Percentiles rank a stretch among this genome's conserved stretches.
phyloP scores from a whole-genome alignment of 116 monocot species.

The Iris pallida region DNA sequence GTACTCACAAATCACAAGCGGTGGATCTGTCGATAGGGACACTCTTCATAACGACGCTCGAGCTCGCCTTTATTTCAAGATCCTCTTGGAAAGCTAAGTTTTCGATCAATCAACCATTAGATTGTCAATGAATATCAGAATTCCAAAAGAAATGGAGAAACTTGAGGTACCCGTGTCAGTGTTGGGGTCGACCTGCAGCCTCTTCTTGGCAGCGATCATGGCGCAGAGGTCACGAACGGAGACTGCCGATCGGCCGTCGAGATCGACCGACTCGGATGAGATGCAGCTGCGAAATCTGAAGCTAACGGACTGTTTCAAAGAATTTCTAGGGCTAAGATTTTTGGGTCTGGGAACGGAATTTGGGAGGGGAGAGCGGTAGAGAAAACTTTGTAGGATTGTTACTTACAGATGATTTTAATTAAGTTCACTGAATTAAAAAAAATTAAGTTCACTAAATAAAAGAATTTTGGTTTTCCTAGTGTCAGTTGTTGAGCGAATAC shows the following conservation, averaged over 20 bases:
- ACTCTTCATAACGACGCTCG: slow-evolving; percentile 50
- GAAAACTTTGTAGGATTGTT: too few species aligned
- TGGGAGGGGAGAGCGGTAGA: too few species aligned
- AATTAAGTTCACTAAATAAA: too few species aligned
- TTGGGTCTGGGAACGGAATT: too few species aligned
- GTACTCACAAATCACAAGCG: slow-evolving; percentile 14
- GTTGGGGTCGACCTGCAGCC: slow-evolving; percentile 39
- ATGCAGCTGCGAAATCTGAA: slow-evolving; percentile 57
- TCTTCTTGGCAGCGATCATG: slow-evolving; percentile 28
- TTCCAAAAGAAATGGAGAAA: too few species aligned
- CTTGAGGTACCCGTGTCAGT: slow-evolving; percentile 37
- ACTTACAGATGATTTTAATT: too few species aligned
- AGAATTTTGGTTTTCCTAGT: too few species aligned
- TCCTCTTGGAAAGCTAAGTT: slow-evolving; percentile 43
- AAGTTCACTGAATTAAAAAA: too few species aligned
- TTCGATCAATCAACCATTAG: too few species aligned
- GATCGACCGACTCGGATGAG: slow-evolving; percentile 38
- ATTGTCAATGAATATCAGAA: too few species aligned
- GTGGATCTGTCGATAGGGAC: slow-evolving; percentile 24
- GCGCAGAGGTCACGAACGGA: slow-evolving; percentile 45
- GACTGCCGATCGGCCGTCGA: slow-evolving; percentile 42
- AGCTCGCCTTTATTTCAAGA: slow-evolving; percentile 34
- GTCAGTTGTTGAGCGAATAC: too few species aligned
- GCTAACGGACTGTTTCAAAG: slow-evolving; percentile 19
- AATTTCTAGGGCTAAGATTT: background rate